Evolutionary conservation across 108 stramenopile species (phyloP), one percentile per base, ranked within the genome.

Genomic region (Fragilariopsis cylindrus): DNA sequence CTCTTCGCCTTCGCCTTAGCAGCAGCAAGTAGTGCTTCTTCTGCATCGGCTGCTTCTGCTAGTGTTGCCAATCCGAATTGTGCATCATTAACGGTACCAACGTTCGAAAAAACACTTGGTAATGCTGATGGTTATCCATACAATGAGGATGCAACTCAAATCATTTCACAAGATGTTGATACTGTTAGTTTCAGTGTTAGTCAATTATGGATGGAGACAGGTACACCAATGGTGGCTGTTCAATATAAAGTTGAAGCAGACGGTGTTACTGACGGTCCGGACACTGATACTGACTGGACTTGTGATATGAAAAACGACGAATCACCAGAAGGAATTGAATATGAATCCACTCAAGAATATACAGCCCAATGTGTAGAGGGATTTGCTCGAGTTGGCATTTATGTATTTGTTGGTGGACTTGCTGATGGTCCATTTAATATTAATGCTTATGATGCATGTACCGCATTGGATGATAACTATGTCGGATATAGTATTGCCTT

Each of bases 341-440:
- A 16, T 44, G 13, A 40, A 13, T 52, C 67, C 7, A 49, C 48
- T 5, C 3, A 7, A 9, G 39, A 48, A 7, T 52, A 50, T 21
- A 68, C 67, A n/a, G 49, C 67, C 3, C 49, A 68, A 15, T 68
- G 67, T 52, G 48, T 48, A 5, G 7, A 68, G 4, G 67, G 67
- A 39, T 50, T 45, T 18, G 67, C 67, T 18, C 30, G 40, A 19
- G 49, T 68, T 21, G 49, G 49, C 1, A 47, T 68, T n/a, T 68
- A 13, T 12, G 13, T 68, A 7, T 68, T 21, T 18, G 67, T 68
- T 16, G 67, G 67, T 16, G 30, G 30, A 30, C 21, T 30, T 30
- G 6, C 1, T 19, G 11, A 7, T 6, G 49, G 50, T 4, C 18
- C n/a, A 3, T 68, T 68, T 16, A 0, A 13, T 52, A 21, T 18